phyloP scores from a whole-genome alignment of 140 eudicot species.

The Oenanthe javanica region DNA sequence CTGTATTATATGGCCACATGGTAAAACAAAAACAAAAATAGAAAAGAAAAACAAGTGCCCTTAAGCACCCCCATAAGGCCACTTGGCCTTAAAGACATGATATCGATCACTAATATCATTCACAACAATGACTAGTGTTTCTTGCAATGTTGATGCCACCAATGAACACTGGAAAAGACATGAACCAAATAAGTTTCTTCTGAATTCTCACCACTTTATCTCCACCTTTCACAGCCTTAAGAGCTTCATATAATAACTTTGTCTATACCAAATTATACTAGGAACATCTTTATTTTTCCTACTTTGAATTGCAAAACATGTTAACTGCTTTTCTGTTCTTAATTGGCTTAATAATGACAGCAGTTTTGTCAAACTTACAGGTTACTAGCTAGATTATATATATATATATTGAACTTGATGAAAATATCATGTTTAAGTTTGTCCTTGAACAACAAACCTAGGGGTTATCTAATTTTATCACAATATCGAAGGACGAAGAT shows the following conservation, averaged over 20 bases:
- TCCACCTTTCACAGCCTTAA: not conserved
- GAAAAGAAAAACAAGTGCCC: not conserved
- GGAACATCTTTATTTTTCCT: not conserved
- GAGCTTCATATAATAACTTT: not conserved
- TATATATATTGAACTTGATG: not conserved
- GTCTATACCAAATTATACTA: not conserved
- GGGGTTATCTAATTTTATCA: too few relatives aligned
- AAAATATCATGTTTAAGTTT: not conserved
- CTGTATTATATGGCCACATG: conserved; percentile 1
- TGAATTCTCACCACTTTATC: not conserved
- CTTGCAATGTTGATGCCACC: not conserved
- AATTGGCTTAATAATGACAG: not conserved
- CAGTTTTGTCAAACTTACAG: not conserved
- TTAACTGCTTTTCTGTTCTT: too few relatives aligned
- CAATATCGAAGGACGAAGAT: too few relatives aligned
- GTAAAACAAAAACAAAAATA: not conserved
- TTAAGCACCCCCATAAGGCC: conserved; percentile 5
- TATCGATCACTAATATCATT: not conserved
- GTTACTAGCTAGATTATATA: too few relatives aligned
- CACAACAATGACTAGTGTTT: not conserved
- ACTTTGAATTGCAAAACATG: not conserved
- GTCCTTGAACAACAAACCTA: not conserved
- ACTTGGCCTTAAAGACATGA: not conserved
- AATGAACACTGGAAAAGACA: not conserved
- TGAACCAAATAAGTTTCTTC: not conserved